Evolutionary conservation across 345 rosid genomes (phyloP).

Genomic region (Syzygium aqueum): DNA sequence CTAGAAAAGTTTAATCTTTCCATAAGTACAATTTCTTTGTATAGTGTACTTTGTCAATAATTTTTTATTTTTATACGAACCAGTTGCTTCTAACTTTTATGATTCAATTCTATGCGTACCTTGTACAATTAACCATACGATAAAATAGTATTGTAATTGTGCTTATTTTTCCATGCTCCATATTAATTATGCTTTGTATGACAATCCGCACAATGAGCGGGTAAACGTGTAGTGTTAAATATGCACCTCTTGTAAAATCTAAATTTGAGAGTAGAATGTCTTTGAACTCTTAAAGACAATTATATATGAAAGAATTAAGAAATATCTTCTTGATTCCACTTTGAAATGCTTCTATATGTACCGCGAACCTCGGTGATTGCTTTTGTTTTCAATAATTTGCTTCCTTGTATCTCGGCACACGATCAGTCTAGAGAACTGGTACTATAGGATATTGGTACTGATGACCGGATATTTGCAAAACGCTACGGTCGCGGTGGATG

Average conservation of each 20-base stretch:
- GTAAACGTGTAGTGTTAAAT: not conserved
- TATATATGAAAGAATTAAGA: not conserved
- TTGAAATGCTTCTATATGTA: not conserved
- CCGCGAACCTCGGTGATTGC: not conserved
- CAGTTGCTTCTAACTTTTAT: not conserved
- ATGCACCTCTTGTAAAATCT: not conserved
- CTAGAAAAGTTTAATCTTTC: not conserved
- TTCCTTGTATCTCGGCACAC: not conserved
- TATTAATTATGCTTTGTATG: not conserved
- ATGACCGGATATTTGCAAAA: slow-evolving; percentile 23
- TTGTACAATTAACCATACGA: not conserved
- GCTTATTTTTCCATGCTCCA: not conserved
- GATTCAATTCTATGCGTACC: not conserved
- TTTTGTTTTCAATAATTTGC: not conserved
- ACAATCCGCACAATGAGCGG: not conserved
- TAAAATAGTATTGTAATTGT: not conserved
- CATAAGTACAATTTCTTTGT: not conserved
- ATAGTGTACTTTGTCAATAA: not conserved
- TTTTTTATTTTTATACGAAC: not conserved
- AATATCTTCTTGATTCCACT: not conserved
- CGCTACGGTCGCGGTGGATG: slow-evolving; percentile 30
- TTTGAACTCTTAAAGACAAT: not conserved
- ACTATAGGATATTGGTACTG: slow-evolving; percentile 26
- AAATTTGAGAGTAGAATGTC: not conserved
- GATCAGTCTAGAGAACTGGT: slow-evolving; percentile 38